Conservation (phyloP, 2,329 filamentous ascomycete genomes). For the Teratosphaeria epicoccoides region DNA sequence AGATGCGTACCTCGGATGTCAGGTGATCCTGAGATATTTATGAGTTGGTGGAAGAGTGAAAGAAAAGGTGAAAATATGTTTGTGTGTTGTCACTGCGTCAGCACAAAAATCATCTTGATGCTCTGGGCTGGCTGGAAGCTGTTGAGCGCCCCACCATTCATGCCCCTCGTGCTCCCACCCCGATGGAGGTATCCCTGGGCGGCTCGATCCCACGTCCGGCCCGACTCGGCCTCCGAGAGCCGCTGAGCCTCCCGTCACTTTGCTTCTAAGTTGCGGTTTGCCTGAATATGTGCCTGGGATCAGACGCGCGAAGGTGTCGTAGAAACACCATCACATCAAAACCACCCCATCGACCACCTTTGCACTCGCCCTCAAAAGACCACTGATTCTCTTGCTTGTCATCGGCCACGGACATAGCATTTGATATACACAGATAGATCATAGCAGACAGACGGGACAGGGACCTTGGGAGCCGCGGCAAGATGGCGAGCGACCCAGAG, state of each 20-base stretch:
- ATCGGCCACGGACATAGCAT: too few relatives aligned
- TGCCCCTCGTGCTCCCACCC: background rate
- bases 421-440: background rate
- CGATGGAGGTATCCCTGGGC: too few relatives aligned
- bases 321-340: background rate
- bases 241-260: background rate
- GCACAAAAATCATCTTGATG: background rate
- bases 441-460: background rate
- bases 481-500: slow-evolving; percentile 35
- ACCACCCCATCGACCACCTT: background rate
- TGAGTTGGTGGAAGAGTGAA: background rate
- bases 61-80: background rate
- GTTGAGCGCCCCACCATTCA: background rate
- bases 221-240: background rate
- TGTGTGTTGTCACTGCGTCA: background rate
- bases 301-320: background rate
- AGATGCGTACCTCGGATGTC: background rate
- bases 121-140: background rate
- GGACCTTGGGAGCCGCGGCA: slow-evolving; percentile 1
- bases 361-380: too few relatives aligned
- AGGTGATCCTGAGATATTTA: background rate
- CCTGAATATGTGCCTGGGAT: too few relatives aligned
- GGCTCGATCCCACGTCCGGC: background rate
- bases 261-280: background rate
- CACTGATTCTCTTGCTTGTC: too few relatives aligned